Conservation (phyloP, 768 basidiomycete species). For the Mycena chlorophos region DNA sequence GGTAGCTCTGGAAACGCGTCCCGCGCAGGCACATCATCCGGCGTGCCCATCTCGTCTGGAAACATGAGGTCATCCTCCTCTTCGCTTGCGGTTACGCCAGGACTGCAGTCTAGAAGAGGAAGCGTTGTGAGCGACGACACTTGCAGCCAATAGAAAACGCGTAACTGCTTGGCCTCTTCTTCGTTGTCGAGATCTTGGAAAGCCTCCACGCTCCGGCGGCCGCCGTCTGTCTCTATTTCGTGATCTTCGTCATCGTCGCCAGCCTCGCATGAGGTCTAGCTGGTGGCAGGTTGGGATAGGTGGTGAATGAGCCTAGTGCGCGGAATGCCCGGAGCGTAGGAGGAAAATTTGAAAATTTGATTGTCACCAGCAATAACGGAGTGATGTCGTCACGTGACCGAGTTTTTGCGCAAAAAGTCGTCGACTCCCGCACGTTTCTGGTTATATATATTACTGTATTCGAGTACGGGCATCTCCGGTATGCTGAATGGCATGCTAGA, state of each 20-base stretch:
- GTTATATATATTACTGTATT: too few species aligned
- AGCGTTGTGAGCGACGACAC: constrained; percentile 12
- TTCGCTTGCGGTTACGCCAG: constrained; percentile 72
- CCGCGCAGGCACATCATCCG: constrained; percentile 78
- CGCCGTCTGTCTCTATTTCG: constrained; percentile 58
- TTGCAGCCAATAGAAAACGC: constrained; percentile 30
- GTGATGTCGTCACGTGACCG: too few species aligned
- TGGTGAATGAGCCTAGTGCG: too few species aligned
- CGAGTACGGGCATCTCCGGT: too few species aligned
- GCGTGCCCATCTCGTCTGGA: constrained; percentile 96
- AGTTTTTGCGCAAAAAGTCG: too few species aligned
- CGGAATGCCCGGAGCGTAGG: too few species aligned
- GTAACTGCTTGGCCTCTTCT: constrained; percentile 85
- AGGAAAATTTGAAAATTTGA: too few species aligned
- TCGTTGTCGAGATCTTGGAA: constrained; percentile 81
- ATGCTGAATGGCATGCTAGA: too few species aligned
- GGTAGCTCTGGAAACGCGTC: constrained; percentile 85
- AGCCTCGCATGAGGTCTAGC: too few species aligned
- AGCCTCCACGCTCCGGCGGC: constrained; percentile 48
- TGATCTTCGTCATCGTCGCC: constrained; percentile 59
- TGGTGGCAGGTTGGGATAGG: too few species aligned
- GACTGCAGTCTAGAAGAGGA: constrained; percentile 51
- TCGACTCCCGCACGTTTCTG: too few species aligned
- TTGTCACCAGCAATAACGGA: too few species aligned
- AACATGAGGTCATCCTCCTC: constrained; percentile 84